phyloP scores from a whole-genome alignment of 2,329 filamentous ascomycete genomes.

The Penicillium sp. region DNA sequence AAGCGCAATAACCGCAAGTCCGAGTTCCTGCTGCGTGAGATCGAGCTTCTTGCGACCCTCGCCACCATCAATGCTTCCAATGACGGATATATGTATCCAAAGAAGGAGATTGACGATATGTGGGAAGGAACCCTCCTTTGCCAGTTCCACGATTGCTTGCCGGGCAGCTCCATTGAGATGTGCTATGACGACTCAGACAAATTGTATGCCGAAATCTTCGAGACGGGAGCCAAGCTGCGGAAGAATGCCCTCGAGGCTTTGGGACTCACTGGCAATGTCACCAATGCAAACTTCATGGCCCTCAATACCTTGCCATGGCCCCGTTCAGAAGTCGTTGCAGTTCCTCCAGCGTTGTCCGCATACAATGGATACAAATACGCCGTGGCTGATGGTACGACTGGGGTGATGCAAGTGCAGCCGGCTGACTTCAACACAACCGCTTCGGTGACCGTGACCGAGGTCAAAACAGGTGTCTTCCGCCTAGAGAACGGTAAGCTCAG shows the following conservation, averaged over 20 bases:
- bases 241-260: constrained; percentile 67
- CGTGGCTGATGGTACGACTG: constrained; percentile 47
- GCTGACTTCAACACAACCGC: constrained; percentile 21
- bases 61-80: constrained; percentile 67
- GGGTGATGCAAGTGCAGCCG: constrained; percentile 38
- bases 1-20: constrained; percentile 88
- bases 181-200: constrained; percentile 94
- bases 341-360: constrained; percentile 45
- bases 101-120: constrained; percentile 89
- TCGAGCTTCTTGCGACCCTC: constrained; percentile 83
- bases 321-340: constrained; percentile 68
- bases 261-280: constrained; percentile 54
- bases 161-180: constrained; percentile 95
- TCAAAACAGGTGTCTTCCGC: constrained; percentile 64
- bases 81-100: constrained; percentile 78
- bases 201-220: constrained; percentile 80
- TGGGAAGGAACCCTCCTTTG: constrained; percentile 91
- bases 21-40: constrained; percentile 79
- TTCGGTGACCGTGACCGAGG: constrained; percentile 50
- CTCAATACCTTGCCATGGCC: constrained; percentile 88
- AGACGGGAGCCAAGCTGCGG: constrained; percentile 69
- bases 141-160: constrained; percentile 96
- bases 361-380: constrained; percentile 35
- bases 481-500: constrained; percentile 74
- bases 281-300: constrained; percentile 53